Evolutionary conservation across 371 early-diverging fungal species (phyloP).

Genomic region (Mortierella sp.): DNA sequence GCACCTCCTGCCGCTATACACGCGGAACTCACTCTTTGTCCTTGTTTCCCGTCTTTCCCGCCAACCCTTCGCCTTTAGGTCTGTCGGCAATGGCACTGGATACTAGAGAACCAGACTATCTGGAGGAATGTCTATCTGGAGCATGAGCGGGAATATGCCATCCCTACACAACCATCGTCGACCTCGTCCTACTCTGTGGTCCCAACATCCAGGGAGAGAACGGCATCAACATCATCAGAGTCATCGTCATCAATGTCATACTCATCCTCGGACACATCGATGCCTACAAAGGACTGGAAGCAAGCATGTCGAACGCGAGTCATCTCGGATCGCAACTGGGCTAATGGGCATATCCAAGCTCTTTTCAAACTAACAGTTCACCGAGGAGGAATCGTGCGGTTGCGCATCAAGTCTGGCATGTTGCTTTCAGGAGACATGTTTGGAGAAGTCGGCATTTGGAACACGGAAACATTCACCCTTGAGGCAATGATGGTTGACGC

Average conservation of each 20-base stretch:
- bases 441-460: conserved; percentile 44
- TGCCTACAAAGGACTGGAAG: conserved; percentile 29
- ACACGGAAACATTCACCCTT: conserved; percentile 17
- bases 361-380: conserved; percentile 23
- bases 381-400: conserved; percentile 28
- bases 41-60: background rate
- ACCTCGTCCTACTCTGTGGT: background rate
- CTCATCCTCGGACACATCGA: background rate
- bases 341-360: conserved; percentile 38
- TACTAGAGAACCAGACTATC: conserved; percentile 32
- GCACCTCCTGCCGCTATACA: background rate
- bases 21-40: background rate
- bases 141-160: conserved; percentile 25
- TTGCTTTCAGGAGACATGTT: conserved; percentile 42
- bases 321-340: conserved; percentile 47
- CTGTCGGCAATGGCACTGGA: conserved; percentile 48
- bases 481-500: conserved; percentile 25
- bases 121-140: conserved; percentile 31
- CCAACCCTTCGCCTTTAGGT: conserved; percentile 13
- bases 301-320: conserved; percentile 26
- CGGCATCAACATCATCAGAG: background rate
- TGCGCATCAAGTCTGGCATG: conserved; percentile 35
- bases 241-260: background rate
- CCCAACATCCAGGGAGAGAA: background rate
- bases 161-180: conserved; percentile 8